Base-by-base conservation (phyloP, 805 yeast genomes). In the Maudiozyma barnettii region DNA sequence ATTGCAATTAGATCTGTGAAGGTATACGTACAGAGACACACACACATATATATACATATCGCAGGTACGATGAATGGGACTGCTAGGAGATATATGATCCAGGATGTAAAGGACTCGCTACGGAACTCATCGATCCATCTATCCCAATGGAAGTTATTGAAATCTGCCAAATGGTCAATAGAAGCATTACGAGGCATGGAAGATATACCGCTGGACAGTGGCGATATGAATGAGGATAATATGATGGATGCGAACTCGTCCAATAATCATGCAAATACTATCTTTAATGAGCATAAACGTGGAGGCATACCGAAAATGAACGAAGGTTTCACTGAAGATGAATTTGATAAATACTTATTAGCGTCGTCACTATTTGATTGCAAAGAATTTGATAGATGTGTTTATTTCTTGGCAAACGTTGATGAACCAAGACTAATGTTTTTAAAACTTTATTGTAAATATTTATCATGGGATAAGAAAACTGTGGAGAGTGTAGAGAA, bases 301-400 rank as follows among this genome's bases (percentile, higher is more conserved):
- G 6, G 5, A 39, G 10, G 12, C 41, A 20, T 43, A 16, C 42
- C 49, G 2, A 40, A 30, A 20, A 14, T 30, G n/a, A 19, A 38
- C 16, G 49, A 37, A 16, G 57, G 56, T 1, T 49, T 59, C 18
- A 47, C 57, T 8, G 54, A 45, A n/a, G 45, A 59, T 43, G 80
- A 79, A 48, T 57, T 63, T 43, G 73, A 76, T 48, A 66, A 67
- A 49, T 66, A 84, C 23, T 53, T 77, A 14, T 68, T 87, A 23
- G 96, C 91, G 1, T 77, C 79, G 46, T 63, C 84, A 0, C 81
- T 84, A 59, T 87, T 91, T 69, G 83, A 79, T 57, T 79, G 87
- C 58, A 81, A 84, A 56, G 98, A 93, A 64, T 91, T 82, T 60
- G 91, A 82, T 48, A 67, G 98, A 23, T 84, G 90, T 48, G 78